Conservation (phyloP, 768 basidiomycete genomes). For the Pleurotus citrinopileatus region DNA sequence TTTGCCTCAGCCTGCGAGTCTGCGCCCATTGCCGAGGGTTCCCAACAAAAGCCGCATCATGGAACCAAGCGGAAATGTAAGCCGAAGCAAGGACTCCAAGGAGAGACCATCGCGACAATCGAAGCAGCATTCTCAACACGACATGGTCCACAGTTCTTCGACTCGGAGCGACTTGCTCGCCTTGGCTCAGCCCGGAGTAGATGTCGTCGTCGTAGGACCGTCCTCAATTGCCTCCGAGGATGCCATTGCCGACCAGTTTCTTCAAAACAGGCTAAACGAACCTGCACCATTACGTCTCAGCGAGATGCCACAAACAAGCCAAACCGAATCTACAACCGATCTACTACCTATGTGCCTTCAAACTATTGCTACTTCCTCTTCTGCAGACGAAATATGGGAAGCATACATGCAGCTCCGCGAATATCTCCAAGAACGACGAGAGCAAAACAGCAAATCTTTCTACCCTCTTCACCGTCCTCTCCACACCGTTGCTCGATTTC, state of each 20-base stretch:
- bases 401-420: conserved; percentile 37
- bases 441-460: conserved; percentile 17
- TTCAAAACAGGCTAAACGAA: neutral
- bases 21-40: neutral
- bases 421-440: conserved; percentile 18
- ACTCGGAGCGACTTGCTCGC: neutral
- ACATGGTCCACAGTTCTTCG: no score
- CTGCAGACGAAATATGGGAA: conserved; percentile 33
- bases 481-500: conserved; percentile 57
- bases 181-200: neutral
- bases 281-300: neutral
- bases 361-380: conserved; percentile 19
- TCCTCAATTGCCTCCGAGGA: conserved; percentile 8
- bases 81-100: neutral
- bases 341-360: conserved; percentile 16
- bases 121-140: neutral
- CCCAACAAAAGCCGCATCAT: neutral
- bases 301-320: neutral
- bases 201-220: conserved; percentile 3
- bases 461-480: conserved; percentile 43
- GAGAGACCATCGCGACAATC: neutral
- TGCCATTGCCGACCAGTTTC: neutral
- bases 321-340: neutral
- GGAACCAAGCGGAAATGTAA: neutral
- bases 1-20: neutral